Evolutionary conservation across 2,329 filamentous ascomycete species (phyloP).

Genomic region (Basipetospora chlamydospora): DNA sequence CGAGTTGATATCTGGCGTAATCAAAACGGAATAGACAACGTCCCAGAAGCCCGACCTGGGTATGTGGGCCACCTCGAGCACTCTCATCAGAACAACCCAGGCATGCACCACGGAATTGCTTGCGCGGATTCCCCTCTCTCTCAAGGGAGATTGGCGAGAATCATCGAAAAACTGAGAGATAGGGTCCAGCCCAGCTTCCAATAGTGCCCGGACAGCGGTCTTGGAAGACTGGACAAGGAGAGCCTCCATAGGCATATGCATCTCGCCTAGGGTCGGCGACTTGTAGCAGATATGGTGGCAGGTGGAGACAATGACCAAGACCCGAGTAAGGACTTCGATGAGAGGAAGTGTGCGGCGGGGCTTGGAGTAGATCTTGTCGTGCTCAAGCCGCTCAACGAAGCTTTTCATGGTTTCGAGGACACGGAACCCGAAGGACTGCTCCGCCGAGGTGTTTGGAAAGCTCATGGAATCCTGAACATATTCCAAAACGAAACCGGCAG

Average conservation of each 20-base stretch:
- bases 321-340: constrained; percentile 21
- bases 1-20: constrained; percentile 14
- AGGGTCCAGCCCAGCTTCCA: constrained; percentile 22
- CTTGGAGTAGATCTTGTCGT: constrained; percentile 7
- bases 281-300: constrained; percentile 22
- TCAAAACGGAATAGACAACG: constrained; percentile 29
- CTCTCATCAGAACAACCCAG: constrained; percentile 45
- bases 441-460: constrained; percentile 19
- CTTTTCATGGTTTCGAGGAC: constrained; percentile 25
- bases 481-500: constrained; percentile 28
- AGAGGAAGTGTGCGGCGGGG: constrained; percentile 15
- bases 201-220: neutral
- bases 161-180: constrained; percentile 32
- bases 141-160: constrained; percentile 26
- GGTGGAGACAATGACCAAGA: constrained; percentile 19
- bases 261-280: constrained; percentile 15
- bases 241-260: constrained; percentile 33
- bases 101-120: constrained; percentile 31
- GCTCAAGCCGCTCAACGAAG: constrained; percentile 20
- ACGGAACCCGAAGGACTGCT: constrained; percentile 28
- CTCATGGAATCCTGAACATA: constrained; percentile 31
- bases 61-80: constrained; percentile 34
- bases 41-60: constrained; percentile 47
- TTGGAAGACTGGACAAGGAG: neutral
- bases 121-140: constrained; percentile 36